Evolutionary conservation across 371 early-diverging fungal genomes (phyloP).

Genomic region (Rhizopus sp.): DNA sequence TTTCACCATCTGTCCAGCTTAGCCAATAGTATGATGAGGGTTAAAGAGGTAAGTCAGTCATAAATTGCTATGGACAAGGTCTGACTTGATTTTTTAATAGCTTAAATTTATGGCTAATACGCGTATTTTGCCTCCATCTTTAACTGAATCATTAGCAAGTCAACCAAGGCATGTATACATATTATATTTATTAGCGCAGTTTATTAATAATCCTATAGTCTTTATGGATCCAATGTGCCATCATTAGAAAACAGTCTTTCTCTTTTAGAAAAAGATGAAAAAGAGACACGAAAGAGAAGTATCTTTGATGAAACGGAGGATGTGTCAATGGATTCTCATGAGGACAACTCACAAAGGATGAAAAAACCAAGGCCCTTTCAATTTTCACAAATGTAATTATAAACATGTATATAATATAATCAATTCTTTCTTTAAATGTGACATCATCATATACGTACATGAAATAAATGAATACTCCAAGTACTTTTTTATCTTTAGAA

Average conservation of each 20-base stretch:
- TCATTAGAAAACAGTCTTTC: conserved; percentile 3
- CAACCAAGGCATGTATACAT: conserved; percentile 1
- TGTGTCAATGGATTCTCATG: neutral
- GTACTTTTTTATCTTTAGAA: no score
- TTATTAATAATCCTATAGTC: neutral
- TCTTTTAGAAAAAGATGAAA: neutral
- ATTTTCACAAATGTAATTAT: neutral
- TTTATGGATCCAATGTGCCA: neutral
- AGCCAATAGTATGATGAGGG: conserved; percentile 77
- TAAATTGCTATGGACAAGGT: neutral
- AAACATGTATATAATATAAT: no score
- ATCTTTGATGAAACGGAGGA: neutral
- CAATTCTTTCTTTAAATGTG: no score
- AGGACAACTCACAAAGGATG: neutral
- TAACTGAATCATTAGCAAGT: neutral
- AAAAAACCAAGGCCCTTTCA: conserved; percentile 3
- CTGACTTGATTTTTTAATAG: neutral
- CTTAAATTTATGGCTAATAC: conserved; percentile 2
- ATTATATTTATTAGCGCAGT: neutral
- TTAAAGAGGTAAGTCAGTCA: conserved; percentile 64
- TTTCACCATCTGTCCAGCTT: conserved; percentile 62
- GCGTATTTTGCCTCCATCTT: conserved; percentile 1
- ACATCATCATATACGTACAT: no score
- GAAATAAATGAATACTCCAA: no score
- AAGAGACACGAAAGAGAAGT: neutral